Evolutionary conservation across 768 basidiomycete genomes (phyloP), one percentile per base, ranked within the genome.

Genomic region (Solioccasus polychromus): DNA sequence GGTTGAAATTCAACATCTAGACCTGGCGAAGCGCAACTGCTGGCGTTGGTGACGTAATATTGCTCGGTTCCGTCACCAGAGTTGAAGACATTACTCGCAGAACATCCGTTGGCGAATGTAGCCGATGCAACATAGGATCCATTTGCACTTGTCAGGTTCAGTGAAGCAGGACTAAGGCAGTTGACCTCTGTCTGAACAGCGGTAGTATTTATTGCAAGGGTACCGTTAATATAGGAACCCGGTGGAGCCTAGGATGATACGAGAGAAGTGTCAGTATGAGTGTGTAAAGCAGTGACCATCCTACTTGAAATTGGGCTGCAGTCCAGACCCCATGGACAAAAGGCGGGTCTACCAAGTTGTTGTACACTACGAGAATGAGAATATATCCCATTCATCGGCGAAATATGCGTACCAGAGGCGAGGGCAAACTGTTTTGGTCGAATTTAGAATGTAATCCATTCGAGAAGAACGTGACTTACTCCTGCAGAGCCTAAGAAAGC

Each of bases 401-500:
- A 34, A 14, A 32, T 9, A 8, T 8, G 18, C 47, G 14, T 41
- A 65, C 65, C 53, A 47, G 63, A 65, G 25, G 65, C 61, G 11
- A 61, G 48, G 20, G 46, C 47, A 51, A 62, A 66, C 66, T 66
- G 29, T 72, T 60, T 4, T 71, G 71, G 6, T 7, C 28, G 55
- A 9, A 53, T 42, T 35, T 2, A 4, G 18, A 25, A 44, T n/a
- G n/a, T 36, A 6, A 28, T 41, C 7, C 22, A 35, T 14, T 37
- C 32, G 20, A 32, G 9, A 1, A 35, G 8, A 44, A 35, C 7
- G 35, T 14, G 19, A 65, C 73, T 48, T 50, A 75, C 76, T 37
- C 83, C 83, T 8, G 80, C 74, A 8, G 83, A 78, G 22, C 83
- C 78, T 9, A 78, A 64, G 55, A 83, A 85, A 15, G 72, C 71